Base-by-base conservation (phyloP, 306 rosid species). In the Crataegus laevigata region DNA sequence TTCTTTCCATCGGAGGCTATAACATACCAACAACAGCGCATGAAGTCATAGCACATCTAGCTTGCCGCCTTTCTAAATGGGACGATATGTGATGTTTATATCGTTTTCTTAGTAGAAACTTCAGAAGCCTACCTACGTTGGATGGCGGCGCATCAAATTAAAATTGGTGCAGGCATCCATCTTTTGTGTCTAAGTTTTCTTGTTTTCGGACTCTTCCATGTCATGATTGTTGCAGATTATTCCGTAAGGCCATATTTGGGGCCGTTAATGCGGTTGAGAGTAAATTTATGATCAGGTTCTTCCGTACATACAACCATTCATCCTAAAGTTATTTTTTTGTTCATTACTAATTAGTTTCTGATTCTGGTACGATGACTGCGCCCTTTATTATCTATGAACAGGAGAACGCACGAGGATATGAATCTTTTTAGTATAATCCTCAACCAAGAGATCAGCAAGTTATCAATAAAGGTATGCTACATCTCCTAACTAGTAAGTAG, bases 281-380 rank as follows among this genome's bases (percentile, higher is more conserved):
- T 88, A 94, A 87, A 85, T 94, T 94, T 82, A 82, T 94, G 97
- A 81, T 91, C 92, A 94, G 96, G 98, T 94, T 84, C 69, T 82
- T 68, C 66, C 62, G 51, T 60, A 24, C 43, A 21, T 13, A 21
- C 68, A 43, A 73, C 28, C 25, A 58, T 21, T 54, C 45, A 54
- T 57, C 18, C 21, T 21, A 22, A 25, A 30, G 11, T 36, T 34
- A 54, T 4, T 34, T 32, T 77, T 51, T 29, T 6, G 9, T 58
- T 19, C 18, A 34, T 72, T 28, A 11, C 11, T 13, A 26, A 45
- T 15, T 26, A n/a, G 9, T 45, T 62, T 68, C 26, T 50, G 54
- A 50, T 32, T 57, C 36, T 24, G 30, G 61, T 10, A 15, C 29
- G 29, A 28, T 76, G 59, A 78, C 73, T 40, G 17, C 34, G 1